Evolutionary conservation across 352 stramenopile genomes (phyloP), one percentile per base, ranked within the genome.

Genomic region (Phytophthora kernoviae): DNA sequence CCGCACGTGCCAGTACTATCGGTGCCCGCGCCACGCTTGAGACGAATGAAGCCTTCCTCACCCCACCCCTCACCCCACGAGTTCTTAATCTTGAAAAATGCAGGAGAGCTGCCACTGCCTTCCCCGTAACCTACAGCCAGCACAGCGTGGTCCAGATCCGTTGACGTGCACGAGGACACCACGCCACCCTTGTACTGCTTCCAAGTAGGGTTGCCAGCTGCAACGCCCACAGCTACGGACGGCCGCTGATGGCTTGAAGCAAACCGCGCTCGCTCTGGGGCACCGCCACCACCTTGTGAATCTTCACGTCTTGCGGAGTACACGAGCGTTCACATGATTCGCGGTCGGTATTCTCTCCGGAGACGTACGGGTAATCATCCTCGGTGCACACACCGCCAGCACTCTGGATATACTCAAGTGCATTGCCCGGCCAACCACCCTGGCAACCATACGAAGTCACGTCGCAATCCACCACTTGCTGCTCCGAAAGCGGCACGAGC

Each of bases 121-220:
- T 66, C 75, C 36, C 86, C 88, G 69, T 98, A 99, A n/a, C 97
- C 97, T 14, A 99, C 96, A 5, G 93, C 93, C 58, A 99, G 80
- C 24, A 99, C 96, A 22, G 97, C 98, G 70, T 99, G 97, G 68
- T 99, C 97, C 52, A 99, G 90, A 27, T 96, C 73, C n/a, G 84
- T 71, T 48, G 89, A 96, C 52, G 73, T 85, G 50, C 77, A 91
- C 9, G 64, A 77, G 21, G 71, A 74, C 50, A 98, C 71, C 1
- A 99, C 91, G 27, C 97, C 97, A 24, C 75, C 59, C 45, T 87
- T 94, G 94, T 99, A 99, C 65, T 99, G 97, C 84, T 99, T 98
- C 81, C 98, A 99, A 22, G 86, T 90, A 50, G 81, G 83, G 71
- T 98, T 96, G 65, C 96, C 90, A 0, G 96, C 97, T 30, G 98